Evolutionary conservation across 1,284 basidiomycete genomes (phyloP), one percentile per base, ranked within the genome.

Genomic region (Ganoderma sinense): DNA sequence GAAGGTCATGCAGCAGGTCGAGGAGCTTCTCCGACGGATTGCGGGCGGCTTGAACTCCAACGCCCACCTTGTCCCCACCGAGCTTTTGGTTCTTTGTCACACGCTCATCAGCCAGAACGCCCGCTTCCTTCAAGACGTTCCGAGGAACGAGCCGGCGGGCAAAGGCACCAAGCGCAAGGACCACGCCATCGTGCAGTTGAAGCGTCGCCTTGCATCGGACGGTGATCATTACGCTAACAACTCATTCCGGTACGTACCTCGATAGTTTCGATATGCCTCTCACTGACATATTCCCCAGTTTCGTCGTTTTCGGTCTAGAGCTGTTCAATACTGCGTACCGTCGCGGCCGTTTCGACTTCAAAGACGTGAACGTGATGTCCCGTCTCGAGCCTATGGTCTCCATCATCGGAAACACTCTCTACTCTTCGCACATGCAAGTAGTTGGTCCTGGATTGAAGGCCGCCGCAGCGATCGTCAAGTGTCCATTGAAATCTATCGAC

Each of bases 101-200:
- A 95, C 95, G 0, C 86, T 99, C 43, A 91, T 99, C 81, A 95
- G 88, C 71, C 95, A 97, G 77, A 98, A 98, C 78, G 93, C 96
- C 61, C 87, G 88, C 60, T 98, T 97, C 81, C 83, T 94, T 43
- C 88, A 90, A 74, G 86, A 92, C 68, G 82, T 80, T 4, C 82
- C 86, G 26, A 80, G 80, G 71, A 85, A 81, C 69, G 75, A 75
- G 69, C 80, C 66, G 29, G 58, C 79, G 40, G 86, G 78, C 69
- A 75, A 78, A 64, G 75, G 77, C 18, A 86, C 77, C 68, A 77
- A 78, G 65, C 76, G 74, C 18, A 91, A 88, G 69, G 85, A 88
- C 45, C 88, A 93, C 73, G 90, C 87, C 48, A 89, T 92, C 59
- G 93, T 97, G 1, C 93, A 97, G 78, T 85, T 88, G 76, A 96